Percentiles rank a stretch among this genome's conserved stretches.
Evolutionary conservation across 768 basidiomycete species (phyloP).

Genomic region (Auricularia sp.): DNA sequence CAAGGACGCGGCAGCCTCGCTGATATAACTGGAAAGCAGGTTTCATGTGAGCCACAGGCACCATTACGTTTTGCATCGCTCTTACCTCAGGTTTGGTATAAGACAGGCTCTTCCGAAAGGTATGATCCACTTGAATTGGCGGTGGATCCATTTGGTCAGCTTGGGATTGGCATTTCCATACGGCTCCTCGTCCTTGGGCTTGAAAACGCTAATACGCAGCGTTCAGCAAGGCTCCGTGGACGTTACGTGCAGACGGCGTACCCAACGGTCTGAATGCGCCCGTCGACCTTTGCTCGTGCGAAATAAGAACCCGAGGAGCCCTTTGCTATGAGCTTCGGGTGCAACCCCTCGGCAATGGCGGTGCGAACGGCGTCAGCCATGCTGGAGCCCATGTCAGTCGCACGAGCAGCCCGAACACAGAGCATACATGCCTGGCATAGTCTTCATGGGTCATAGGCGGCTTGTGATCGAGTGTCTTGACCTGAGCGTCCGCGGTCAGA

Average conservation of each 20-base stretch:
- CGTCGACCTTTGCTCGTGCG: constrained; percentile 72
- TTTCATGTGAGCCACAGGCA: not conserved
- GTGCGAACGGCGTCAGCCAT: constrained; percentile 52
- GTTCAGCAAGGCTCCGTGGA: not conserved
- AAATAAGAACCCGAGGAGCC: constrained; percentile 90
- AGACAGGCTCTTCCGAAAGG: constrained; percentile 84
- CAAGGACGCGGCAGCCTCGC: constrained; percentile 80
- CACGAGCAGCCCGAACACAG: not conserved
- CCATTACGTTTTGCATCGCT: constrained; percentile 6
- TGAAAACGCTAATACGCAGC: constrained; percentile 56
- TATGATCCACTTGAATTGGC: constrained; percentile 81
- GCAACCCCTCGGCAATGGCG: constrained; percentile 67
- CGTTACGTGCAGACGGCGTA: constrained; percentile 27
- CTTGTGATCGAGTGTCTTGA: constrained; percentile 75
- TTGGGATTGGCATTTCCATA: constrained; percentile 85
- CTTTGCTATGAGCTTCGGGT: constrained; percentile 85
- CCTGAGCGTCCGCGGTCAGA: constrained; percentile 25
- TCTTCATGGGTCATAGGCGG: constrained; percentile 63
- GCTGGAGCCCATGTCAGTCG: constrained; percentile 24
- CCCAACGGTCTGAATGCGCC: constrained; percentile 71
- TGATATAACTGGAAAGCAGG: constrained; percentile 55
- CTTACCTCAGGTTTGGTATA: constrained; percentile 76
- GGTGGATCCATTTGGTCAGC: constrained; percentile 82
- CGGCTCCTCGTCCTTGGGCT: constrained; percentile 85
- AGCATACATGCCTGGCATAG: constrained; percentile 53